Base-by-base conservation (phyloP, 441 rosid species). In the Biscutella auriculata region DNA sequence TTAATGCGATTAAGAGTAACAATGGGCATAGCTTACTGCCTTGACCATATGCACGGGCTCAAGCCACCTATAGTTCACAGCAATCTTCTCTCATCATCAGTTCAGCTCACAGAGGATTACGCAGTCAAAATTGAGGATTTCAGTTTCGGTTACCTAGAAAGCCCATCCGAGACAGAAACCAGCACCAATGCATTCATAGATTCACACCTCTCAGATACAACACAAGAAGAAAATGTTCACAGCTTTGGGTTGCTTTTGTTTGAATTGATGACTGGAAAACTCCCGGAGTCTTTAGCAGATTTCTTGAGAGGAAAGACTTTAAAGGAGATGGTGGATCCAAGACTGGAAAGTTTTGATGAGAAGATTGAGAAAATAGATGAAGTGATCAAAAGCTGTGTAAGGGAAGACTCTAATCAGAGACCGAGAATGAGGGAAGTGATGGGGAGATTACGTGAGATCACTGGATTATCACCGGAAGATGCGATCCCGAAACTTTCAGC, bases 241-340 rank as follows among this genome's bases (percentile, higher is more conserved):
- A 67, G 82, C 71, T 93, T 80, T 25, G 98, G 98, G 26, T 50
- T 80, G 29, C 48, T 88, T 14, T 50, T 86, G 72, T 83, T 88
- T 2, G 95, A 65, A 42, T 51, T 86, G 36, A 72, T 88, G 58
- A 73, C 95, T 1, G 95, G 92, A 16, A 86, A 78, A 73, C 85
- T 79, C 43, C 81, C 75, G 0, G 71, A 71, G 71, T 75, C 84
- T 0, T 74, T 85, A 5, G 67, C 76, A 0, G 78, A 76, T 34
- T 77, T 79, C 65, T 67, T 84, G 73, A 66, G 49, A 45, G 71
- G 75, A 11, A 73, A 55, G 39, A 53, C 78, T 19, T 62, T 76
- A 4, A 33, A 8, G 34, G 73, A 69, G 62, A 76, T 74, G 73
- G 80, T 63, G 37, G 91, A 84, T 74, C 82, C 85, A 12, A 72